A percentile compares a stretch with the other conserved stretches of the same genome.
These are phyloP conservation scores for Rhodotorula paludigena DNA, from an alignment of 768 basidiomycete genomes.

Conservation along the genomic window DNA sequence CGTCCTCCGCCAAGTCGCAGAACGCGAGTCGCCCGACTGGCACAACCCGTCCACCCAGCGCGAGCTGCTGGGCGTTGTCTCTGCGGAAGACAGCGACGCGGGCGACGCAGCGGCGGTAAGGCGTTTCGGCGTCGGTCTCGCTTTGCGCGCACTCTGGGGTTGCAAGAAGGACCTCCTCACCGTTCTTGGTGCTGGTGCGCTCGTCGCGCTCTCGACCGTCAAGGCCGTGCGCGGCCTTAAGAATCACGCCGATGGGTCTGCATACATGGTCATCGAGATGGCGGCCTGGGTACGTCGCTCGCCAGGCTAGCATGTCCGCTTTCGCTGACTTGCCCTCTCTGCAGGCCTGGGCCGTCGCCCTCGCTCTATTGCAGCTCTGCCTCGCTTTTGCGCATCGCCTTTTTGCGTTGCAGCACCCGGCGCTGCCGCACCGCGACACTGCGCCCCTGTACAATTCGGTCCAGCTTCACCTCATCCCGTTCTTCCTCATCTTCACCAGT, in stretches of 20 bases:
- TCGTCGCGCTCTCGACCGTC: background rate
- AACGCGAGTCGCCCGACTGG: slow-evolving; percentile 21
- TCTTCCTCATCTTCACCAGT: slow-evolving; percentile 24
- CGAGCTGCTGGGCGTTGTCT: slow-evolving; percentile 12
- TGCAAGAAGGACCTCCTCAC: slow-evolving; percentile 24
- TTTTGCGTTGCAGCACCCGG: slow-evolving; percentile 14
- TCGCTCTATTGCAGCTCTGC: slow-evolving; percentile 26
- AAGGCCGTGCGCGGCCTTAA: slow-evolving; percentile 5
- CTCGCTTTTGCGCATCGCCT: slow-evolving; percentile 27
- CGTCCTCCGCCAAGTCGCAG: slow-evolving; percentile 16
- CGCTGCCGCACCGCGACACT: slow-evolving; percentile 10
- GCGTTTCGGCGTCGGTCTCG: background rate
- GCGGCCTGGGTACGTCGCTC: slow-evolving; percentile 24
- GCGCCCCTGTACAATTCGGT: slow-evolving; percentile 22
- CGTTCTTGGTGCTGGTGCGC: background rate
- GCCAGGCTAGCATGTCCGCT: slow-evolving; percentile 3
- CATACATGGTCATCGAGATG: background rate
- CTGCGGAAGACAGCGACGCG: background rate
- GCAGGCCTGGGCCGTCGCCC: slow-evolving; percentile 29
- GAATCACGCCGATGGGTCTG: background rate
- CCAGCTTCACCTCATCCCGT: slow-evolving; percentile 37
- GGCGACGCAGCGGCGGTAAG: background rate
- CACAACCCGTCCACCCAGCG: background rate
- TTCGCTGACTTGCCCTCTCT: background rate
- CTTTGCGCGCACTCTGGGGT: slow-evolving; percentile 11